phyloP scores from a whole-genome alignment of 1,284 basidiomycete species.

The Sparassis latifolia region DNA sequence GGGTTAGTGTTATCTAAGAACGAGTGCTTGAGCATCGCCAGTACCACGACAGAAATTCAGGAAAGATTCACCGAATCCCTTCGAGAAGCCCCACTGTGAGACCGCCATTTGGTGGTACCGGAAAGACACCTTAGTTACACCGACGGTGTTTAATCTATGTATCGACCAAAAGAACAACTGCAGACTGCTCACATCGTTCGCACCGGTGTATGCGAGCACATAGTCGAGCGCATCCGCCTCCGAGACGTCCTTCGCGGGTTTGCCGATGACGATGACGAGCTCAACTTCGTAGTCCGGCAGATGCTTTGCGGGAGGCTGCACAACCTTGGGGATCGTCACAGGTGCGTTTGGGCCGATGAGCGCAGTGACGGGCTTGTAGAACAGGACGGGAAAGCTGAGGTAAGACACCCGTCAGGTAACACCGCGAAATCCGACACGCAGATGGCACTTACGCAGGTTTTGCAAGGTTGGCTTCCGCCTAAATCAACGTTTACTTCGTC shows the following conservation, averaged over 20 bases:
- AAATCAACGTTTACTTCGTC: too few relatives aligned
- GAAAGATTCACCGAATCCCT: constrained; percentile 58
- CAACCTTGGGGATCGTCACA: constrained; percentile 61
- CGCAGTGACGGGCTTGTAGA: constrained; percentile 73
- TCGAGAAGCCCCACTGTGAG: constrained; percentile 83
- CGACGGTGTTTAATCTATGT: not conserved
- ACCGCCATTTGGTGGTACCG: constrained; percentile 70
- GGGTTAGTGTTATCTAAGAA: constrained; percentile 66
- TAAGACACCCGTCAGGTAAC: not conserved
- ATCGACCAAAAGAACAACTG: too few relatives aligned
- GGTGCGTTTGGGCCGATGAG: constrained; percentile 67
- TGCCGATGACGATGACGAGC: constrained; percentile 80
- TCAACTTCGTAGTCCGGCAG: constrained; percentile 88
- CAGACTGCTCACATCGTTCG: constrained; percentile 59
- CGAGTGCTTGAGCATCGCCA: not conserved
- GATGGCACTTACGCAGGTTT: constrained; percentile 46
- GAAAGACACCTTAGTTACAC: constrained; percentile 47
- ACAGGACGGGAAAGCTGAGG: constrained; percentile 50
- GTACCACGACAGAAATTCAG: not conserved
- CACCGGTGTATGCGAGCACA: constrained; percentile 74
- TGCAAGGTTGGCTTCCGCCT: constrained; percentile 63
- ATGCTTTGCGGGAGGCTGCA: constrained; percentile 66
- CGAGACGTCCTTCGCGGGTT: constrained; percentile 69
- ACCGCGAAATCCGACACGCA: not conserved
- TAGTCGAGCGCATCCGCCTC: constrained; percentile 76